Conservation (phyloP, 1,284 basidiomycete genomes). For the Apiotrichum montevideense region DNA sequence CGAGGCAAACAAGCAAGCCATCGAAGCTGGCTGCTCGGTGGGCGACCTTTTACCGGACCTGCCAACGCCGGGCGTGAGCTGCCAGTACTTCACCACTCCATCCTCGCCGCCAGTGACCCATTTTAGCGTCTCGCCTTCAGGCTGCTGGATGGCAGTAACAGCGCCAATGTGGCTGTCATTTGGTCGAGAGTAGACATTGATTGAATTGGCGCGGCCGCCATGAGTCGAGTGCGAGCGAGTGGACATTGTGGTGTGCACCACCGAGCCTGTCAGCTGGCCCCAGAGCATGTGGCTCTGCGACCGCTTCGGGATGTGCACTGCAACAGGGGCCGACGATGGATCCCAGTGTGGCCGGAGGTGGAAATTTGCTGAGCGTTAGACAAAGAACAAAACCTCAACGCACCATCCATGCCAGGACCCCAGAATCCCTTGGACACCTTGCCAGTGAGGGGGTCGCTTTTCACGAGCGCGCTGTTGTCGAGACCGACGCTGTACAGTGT, state of each 20-base stretch:
- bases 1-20: constrained; percentile 38
- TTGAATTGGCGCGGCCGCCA: constrained; percentile 32
- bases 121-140: constrained; percentile 16
- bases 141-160: constrained; percentile 31
- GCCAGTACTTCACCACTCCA: constrained; percentile 43
- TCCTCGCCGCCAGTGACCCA: constrained; percentile 43
- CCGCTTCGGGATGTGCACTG: constrained; percentile 29
- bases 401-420: constrained; percentile 40
- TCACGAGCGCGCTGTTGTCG: constrained; percentile 33
- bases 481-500: constrained; percentile 36
- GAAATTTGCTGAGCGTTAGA: constrained; percentile 30
- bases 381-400: constrained; percentile 8
- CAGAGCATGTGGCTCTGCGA: constrained; percentile 36
- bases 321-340: constrained; percentile 21
- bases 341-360: constrained; percentile 39
- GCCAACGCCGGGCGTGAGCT: constrained; percentile 21
- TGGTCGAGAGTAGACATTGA: constrained; percentile 28
- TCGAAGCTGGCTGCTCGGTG: constrained; percentile 18
- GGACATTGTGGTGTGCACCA: constrained; percentile 39
- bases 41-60: constrained; percentile 25
- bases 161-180: constrained; percentile 31
- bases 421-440: constrained; percentile 44
- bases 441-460: constrained; percentile 41
- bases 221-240: constrained; percentile 31
- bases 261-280: constrained; percentile 36